phyloP scores from a whole-genome alignment of 148 eudicot species.

The Camellia lanceoleosa region DNA sequence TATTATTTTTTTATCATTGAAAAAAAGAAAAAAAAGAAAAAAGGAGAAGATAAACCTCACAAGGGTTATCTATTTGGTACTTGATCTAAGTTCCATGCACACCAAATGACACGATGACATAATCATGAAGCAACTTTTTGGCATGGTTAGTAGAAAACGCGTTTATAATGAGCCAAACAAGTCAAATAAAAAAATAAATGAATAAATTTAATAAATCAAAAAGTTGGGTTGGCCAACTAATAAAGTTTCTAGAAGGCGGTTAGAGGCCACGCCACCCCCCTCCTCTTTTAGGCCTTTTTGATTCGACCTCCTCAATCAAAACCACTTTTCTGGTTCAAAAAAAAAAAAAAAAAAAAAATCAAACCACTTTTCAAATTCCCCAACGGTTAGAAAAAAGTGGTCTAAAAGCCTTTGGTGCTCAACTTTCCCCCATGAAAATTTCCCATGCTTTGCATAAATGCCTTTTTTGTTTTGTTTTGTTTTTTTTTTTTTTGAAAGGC shows the following conservation, averaged over 20 bases:
- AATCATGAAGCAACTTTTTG: background rate
- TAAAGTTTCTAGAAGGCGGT: slow-evolving; percentile 6
- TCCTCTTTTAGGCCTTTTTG: background rate
- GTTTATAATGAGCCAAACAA: background rate
- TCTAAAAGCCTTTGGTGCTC: background rate
- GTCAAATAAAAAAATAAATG: background rate
- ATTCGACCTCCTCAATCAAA: background rate
- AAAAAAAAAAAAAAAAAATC: background rate
- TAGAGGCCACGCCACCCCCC: background rate
- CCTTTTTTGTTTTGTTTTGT: background rate
- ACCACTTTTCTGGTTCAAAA: background rate
- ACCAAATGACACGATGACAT: no score
- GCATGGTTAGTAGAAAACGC: background rate
- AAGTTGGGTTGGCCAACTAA: background rate
- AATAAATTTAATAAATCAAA: background rate
- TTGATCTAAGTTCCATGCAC: background rate
- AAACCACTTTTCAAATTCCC: background rate
- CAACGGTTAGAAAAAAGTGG: background rate
- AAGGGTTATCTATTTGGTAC: background rate
- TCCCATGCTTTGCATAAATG: background rate
- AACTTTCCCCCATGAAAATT: background rate
- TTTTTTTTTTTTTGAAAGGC: no score
- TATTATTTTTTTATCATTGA: no score
- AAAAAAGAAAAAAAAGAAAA: no score
- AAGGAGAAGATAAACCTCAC: background rate